These are phyloP conservation scores for Gossypium gossypioides DNA, from an alignment of 441 rosid genomes.

Conservation along the genomic window DNA sequence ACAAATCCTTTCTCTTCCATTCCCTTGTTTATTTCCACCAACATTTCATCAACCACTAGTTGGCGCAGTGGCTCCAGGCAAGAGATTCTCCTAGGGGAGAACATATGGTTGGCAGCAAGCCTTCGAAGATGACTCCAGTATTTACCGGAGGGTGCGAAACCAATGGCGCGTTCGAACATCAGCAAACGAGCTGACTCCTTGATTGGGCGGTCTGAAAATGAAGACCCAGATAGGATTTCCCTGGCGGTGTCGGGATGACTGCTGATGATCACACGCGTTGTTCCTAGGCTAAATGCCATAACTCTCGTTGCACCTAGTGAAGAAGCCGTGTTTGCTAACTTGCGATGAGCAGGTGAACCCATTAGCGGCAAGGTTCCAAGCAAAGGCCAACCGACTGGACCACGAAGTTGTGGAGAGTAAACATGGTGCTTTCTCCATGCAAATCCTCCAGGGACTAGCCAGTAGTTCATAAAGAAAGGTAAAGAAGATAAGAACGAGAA, in stretches of 20 bases:
- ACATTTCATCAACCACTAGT: constrained; percentile 30
- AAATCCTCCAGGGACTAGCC: constrained; percentile 54
- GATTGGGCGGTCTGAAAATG: constrained; percentile 55
- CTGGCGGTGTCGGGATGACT: constrained; percentile 55
- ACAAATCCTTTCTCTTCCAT: constrained; percentile 28
- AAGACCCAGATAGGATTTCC: constrained; percentile 41
- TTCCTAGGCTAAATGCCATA: constrained; percentile 53
- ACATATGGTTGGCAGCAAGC: constrained; percentile 45
- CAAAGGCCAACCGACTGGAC: constrained; percentile 47
- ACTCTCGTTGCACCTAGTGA: constrained; percentile 35
- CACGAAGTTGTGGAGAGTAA: constrained; percentile 21
- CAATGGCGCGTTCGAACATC: constrained; percentile 67
- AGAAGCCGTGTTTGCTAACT: constrained; percentile 38
- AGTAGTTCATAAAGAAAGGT: constrained; percentile 24
- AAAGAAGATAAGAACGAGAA: constrained; percentile 15
- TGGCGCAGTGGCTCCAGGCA: constrained; percentile 31
- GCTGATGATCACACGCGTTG: constrained; percentile 38
- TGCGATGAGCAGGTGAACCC: constrained; percentile 56
- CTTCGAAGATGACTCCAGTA: constrained; percentile 52
- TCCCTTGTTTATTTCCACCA: constrained; percentile 15
- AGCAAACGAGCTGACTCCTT: constrained; percentile 45
- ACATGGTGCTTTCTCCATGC: constrained; percentile 48
- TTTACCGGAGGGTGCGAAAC: constrained; percentile 52
- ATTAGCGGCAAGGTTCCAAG: constrained; percentile 43
- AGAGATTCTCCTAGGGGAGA: constrained; percentile 42